These are phyloP conservation scores for Phallus indusiatus DNA, from an alignment of 768 basidiomycete species.

Conservation along the genomic window DNA sequence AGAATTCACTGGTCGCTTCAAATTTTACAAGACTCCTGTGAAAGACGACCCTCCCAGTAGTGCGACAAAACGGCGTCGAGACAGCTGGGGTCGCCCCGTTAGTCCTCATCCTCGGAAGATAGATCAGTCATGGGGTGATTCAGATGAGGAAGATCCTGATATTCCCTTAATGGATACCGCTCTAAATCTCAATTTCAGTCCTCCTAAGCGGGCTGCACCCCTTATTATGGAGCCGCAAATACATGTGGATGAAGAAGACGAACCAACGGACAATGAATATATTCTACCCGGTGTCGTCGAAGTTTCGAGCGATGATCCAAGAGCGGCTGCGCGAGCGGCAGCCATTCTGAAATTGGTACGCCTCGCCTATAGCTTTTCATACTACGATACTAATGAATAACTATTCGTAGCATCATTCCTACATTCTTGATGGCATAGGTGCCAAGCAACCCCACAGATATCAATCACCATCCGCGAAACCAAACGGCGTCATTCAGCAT, in stretches of 20 bases:
- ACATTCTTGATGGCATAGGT: slow-evolving; percentile 55
- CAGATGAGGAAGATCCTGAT: slow-evolving; percentile 4
- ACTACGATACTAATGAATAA: slow-evolving; percentile 1
- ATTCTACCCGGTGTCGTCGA: slow-evolving; percentile 52
- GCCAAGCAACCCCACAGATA: slow-evolving; percentile 22
- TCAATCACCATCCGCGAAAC: not conserved
- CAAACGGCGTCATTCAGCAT: not conserved
- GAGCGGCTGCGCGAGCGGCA: slow-evolving; percentile 84
- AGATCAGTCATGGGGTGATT: slow-evolving; percentile 12
- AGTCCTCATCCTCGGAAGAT: slow-evolving; percentile 48
- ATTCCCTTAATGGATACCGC: not conserved
- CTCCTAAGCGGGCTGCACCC: not conserved
- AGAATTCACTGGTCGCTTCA: slow-evolving; percentile 62
- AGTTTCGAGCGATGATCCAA: slow-evolving; percentile 76
- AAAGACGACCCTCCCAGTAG: slow-evolving; percentile 60
- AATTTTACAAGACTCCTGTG: slow-evolving; percentile 43
- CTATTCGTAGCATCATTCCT: slow-evolving; percentile 63
- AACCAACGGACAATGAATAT: slow-evolving; percentile 10
- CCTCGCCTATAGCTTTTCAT: not conserved
- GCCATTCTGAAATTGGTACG: slow-evolving; percentile 85
- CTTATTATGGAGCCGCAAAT: too few relatives aligned
- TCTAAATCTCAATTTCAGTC: not conserved
- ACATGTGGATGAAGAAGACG: not conserved
- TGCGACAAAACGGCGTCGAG: slow-evolving; percentile 37
- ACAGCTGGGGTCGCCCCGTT: slow-evolving; percentile 59